Evolutionary conservation across 2,329 filamentous ascomycete genomes (phyloP), one percentile per base, ranked within the genome.

Genomic region (Paradendryphiella salina): DNA sequence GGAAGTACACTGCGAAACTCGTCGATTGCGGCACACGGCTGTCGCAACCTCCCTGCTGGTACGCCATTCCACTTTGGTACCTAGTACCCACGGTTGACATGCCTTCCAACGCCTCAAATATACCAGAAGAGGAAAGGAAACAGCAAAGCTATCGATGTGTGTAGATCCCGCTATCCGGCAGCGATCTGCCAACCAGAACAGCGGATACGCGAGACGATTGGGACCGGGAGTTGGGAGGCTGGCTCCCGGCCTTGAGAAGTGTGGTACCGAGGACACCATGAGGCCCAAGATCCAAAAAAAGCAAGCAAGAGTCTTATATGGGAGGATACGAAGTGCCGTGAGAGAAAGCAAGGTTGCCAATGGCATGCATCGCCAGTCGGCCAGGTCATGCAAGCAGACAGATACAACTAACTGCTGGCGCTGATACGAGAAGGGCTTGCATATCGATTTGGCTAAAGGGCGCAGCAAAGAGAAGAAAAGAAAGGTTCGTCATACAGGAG

Each of bases 21-120:
- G 40, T 50, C 17, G 47, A 46, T 50, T 14, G 34, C 29, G 3
- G 47, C 32, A 44, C 40, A 50, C 46, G 46, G 46, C 46, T 46
- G 46, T 28, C 46, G 46, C 15, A 50, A 15, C 13, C 40, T 28
- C 31, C n/a, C 23, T 29, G 14, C 23, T 14, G 40, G 40, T 29
- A 34, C 34, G 4, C 28, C 36, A 18, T 33, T n/a, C 26, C 34
- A 4, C 14, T 38, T 43, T 44, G 10, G 8, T n/a, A 28, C n/a
- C n/a, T 29, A 36, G 11, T 3, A 11, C n/a, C 18, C 33, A 32
- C 37, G 28, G 17, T 37, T 17, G 13, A n/a, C 14, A 20, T 20
- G 20, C 40, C 10, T n/a, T 8, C 21, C 33, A 31, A 50, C 41
- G 33, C 20, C 35, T 18, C n/a, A 9, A n/a, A 50, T 17, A 33